Percentiles rank a stretch among this genome's conserved stretches.
These are phyloP conservation scores for Peronospora belbahrii DNA, from an alignment of 352 stramenopile genomes.

Conservation along the genomic window DNA sequence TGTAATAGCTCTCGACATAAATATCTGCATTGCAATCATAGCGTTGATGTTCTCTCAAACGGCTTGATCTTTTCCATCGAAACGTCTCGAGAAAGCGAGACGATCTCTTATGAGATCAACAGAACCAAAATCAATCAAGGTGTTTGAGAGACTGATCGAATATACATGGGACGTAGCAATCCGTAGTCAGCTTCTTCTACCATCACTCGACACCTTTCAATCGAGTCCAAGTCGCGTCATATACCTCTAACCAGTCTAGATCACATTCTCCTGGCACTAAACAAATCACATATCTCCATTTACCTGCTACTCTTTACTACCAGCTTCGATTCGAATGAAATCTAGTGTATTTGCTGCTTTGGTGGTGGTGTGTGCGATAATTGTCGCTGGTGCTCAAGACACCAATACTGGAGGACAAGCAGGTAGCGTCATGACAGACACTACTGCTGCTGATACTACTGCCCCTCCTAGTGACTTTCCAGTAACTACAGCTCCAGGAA, in stretches of 20 bases:
- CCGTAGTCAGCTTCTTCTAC: not conserved
- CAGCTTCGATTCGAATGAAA: constrained; percentile 5
- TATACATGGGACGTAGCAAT: too few relatives aligned
- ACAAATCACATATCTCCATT: constrained; percentile 14
- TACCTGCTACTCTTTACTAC: not conserved
- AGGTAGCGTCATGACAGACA: constrained; percentile 12
- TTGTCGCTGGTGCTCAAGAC: constrained; percentile 18
- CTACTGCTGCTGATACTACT: not conserved
- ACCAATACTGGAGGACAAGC: constrained; percentile 13
- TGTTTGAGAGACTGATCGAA: constrained; percentile 2
- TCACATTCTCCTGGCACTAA: not conserved
- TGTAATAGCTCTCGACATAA: too few relatives aligned
- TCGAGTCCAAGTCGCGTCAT: constrained; percentile 12
- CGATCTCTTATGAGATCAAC: too few relatives aligned
- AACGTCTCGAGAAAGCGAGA: too few relatives aligned
- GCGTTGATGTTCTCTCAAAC: too few relatives aligned
- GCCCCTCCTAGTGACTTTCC: constrained; percentile 4
- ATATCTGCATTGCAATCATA: too few relatives aligned
- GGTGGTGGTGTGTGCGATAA: constrained; percentile 5
- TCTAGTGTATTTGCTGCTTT: constrained; percentile 6
- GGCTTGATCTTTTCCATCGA: not conserved
- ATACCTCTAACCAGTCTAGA: not conserved
- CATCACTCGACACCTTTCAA: constrained; percentile 10
- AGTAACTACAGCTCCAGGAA: not conserved
- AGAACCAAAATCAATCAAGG: not conserved